Base-by-base conservation (phyloP, 306 rosid genomes). In the Psophocarpus tetragonolobus region DNA sequence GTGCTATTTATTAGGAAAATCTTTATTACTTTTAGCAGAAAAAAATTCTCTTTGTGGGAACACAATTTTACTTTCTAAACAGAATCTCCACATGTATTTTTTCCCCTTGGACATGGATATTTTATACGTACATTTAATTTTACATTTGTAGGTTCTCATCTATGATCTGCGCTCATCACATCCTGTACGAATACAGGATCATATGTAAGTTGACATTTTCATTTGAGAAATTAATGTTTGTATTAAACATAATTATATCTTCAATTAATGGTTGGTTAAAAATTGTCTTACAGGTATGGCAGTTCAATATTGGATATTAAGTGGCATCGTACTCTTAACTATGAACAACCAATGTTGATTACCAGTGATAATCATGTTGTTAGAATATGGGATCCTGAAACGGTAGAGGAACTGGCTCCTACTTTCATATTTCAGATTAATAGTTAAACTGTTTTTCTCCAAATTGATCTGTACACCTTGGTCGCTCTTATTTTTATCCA, bases 331-430 rank as follows among this genome's bases (percentile, higher is more conserved):
- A 90, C 96, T 75, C 90, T 94, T 42, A 89, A 89, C 75, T 91
- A 87, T 64, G 89, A 88, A 70, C 80, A 82, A 32, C 90, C 97
- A 15, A 85, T 89, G 86, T 73, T 94, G 88, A 89, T 94, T 62
- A 88, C 95, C 72, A 87, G 92, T 66, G 97, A 92, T 69, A 88
- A 54, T 68, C 97, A 89, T 71, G 85, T 89, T 17, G 97, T 94
- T 84, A 85, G 93, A 75, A 94, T 94, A 82, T 94, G 98, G 98
- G 84, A 94, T 73, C 97, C 97, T 21, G 88, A 87, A 77, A 90
- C 95, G 78, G 98, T 94, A 85, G 66, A 79, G 39, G 39, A 15
- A 33, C 11, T 58, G 3, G 65, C 68, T 75, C 68, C 56, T 66
- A n/a, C 29, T 69, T 47, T 63, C 67, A 60, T 75, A 41, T 75